Conservation (phyloP, 306 rosid species). For the Cucurbita pepo region DNA sequence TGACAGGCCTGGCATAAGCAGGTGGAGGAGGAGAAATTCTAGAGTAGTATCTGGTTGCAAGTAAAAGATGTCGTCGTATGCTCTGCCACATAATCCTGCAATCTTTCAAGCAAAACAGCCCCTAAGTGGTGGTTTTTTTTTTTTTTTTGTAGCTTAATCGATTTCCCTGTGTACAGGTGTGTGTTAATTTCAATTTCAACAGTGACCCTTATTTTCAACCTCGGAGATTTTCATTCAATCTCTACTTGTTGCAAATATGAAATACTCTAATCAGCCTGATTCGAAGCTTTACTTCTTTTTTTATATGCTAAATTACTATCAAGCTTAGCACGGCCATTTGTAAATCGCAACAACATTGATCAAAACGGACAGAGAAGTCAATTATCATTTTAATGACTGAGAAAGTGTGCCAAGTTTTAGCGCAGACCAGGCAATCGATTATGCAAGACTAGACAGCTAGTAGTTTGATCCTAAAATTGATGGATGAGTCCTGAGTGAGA, state of each 20-base stretch:
- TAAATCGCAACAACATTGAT: background rate
- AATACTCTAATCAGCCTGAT: background rate
- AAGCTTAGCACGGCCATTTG: background rate
- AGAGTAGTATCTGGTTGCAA: background rate
- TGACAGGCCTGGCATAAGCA: conserved; percentile 29
- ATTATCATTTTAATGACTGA: background rate
- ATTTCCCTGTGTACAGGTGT: background rate
- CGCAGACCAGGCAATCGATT: background rate
- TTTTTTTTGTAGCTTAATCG: background rate
- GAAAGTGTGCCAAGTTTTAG: background rate
- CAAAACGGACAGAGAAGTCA: background rate
- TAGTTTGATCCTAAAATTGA: background rate
- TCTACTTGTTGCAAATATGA: background rate
- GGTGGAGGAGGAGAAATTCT: conserved; percentile 43
- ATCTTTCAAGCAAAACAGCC: background rate
- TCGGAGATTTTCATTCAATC: background rate
- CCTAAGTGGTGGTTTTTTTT: background rate
- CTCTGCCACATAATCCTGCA: background rate
- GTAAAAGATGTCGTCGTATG: background rate
- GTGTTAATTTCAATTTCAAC: background rate
- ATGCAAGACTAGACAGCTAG: background rate
- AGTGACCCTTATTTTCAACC: background rate
- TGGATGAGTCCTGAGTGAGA: background rate
- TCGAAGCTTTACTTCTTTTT: background rate
- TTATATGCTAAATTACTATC: background rate